A percentile compares a stretch with the other conserved stretches of the same genome.
Conservation (phyloP, 257 asterid species). For the Linaria vulgaris region DNA sequence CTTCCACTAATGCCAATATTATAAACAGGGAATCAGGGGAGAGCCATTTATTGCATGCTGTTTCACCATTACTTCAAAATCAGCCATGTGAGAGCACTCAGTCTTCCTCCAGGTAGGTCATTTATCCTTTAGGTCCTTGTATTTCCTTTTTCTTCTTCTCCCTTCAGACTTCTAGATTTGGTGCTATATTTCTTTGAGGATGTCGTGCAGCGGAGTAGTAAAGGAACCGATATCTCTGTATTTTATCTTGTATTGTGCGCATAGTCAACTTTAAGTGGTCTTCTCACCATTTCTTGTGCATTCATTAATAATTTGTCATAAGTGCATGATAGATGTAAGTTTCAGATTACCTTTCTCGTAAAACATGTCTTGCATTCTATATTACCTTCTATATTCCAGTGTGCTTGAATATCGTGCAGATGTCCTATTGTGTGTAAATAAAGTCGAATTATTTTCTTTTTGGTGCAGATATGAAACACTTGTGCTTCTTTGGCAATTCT, state of each 20-base stretch:
- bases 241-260: constrained; percentile 13
- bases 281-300: not conserved
- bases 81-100: constrained; percentile 84
- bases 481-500: not conserved
- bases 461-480: constrained; percentile 8
- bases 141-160: not conserved
- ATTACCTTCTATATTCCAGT: constrained; percentile 2
- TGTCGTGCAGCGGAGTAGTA: constrained; percentile 3
- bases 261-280: not conserved
- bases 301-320: too few relatives aligned
- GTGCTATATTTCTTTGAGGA: constrained; percentile 7
- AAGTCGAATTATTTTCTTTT: not conserved
- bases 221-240: constrained; percentile 7
- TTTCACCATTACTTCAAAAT: constrained; percentile 54
- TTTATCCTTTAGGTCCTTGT: constrained; percentile 21
- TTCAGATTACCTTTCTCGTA: constrained; percentile 10
- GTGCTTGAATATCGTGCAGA: constrained; percentile 13
- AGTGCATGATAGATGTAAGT: constrained; percentile 4
- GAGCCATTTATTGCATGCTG: constrained; percentile 49
- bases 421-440: not conserved
- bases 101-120: constrained; percentile 72
- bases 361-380: not conserved
- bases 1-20: constrained; percentile 32
- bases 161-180: not conserved
- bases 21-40: constrained; percentile 48